Base-by-base conservation (phyloP, 2,329 filamentous ascomycete species). In the Pestalotiopsis sp. region DNA sequence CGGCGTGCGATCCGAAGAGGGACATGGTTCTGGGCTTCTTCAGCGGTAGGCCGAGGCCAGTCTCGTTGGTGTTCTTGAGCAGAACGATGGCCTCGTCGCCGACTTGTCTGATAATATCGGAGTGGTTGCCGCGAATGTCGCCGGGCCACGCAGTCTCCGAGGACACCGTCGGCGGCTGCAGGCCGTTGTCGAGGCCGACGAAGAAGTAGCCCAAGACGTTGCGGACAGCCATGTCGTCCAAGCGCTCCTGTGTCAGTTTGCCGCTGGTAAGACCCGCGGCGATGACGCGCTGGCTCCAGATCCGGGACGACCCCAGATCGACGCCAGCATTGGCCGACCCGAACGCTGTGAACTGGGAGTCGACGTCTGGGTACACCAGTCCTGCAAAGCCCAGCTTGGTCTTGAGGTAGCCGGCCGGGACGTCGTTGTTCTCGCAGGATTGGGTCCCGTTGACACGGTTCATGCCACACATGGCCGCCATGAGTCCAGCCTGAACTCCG, bases 1-100 rank as follows among this genome's bases (percentile, higher is more conserved):
- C 85, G 14, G 90, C 90, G 90, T 87, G 72, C 85, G 80, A 40
- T 79, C 86, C 63, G 85, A 85, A 71, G 82, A 83, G 66, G 78
- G 83, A 75, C 89, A 86, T 73, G 12, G 72, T 68, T 2, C 52
- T 56, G 4, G 70, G 68, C 41, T 83, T 80, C 71, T 83, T 88
- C 68, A 91, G 79, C 1, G 90, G 90, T 14, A 92, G 79, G 17
- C 82, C 83, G 25, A 83, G 83, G 64, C 79, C 81, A 11, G 79
- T 80, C 20, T n/a, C 45, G 57, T 68, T 56, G 59, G 52, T 70
- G 78, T 92, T 92, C 82, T 92, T 92, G 68, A 92, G 79, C 11
- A 92, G 82, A n/a, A 92, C 88, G 31, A 86, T 90, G 45, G 89
- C 90, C 71, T 86, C 81, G 56, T 64, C 66, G 20, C 62, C 69